Conservation (phyloP, 345 rosid genomes). For the Erodium maritimum region DNA sequence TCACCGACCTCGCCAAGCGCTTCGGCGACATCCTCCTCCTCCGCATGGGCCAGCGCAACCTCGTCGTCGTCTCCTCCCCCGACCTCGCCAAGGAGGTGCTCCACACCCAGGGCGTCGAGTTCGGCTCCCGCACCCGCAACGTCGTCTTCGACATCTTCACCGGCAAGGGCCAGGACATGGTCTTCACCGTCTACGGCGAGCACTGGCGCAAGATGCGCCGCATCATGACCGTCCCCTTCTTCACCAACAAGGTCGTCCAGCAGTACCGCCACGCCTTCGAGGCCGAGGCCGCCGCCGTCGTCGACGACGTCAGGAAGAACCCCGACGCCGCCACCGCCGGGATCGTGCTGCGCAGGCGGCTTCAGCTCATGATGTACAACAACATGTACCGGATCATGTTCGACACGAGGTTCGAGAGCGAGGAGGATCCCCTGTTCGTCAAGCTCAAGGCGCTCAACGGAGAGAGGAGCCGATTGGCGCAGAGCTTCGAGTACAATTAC, state of each 20-base stretch:
- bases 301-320: slow-evolving; percentile 63
- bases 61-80: slow-evolving; percentile 87
- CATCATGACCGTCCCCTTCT: slow-evolving; percentile 98
- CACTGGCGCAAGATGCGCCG: slow-evolving; percentile 98
- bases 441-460: slow-evolving; percentile 84
- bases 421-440: slow-evolving; percentile 70
- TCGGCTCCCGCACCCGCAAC: slow-evolving; percentile 87
- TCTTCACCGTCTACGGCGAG: slow-evolving; percentile 94
- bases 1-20: slow-evolving; percentile 61
- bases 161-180: slow-evolving; percentile 98
- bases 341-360: slow-evolving; percentile 56
- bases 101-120: slow-evolving; percentile 89
- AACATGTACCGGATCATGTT: slow-evolving; percentile 95
- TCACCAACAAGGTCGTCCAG: slow-evolving; percentile 84
- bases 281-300: slow-evolving; percentile 56
- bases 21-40: slow-evolving; percentile 61
- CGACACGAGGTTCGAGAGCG: slow-evolving; percentile 81
- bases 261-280: slow-evolving; percentile 70
- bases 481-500: slow-evolving; percentile 93
- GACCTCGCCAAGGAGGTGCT: slow-evolving; percentile 77
- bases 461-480: slow-evolving; percentile 80
- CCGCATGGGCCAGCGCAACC: slow-evolving; percentile 84
- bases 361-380: slow-evolving; percentile 96
- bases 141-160: slow-evolving; percentile 96
- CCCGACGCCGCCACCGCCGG: slow-evolving; percentile 62